These are phyloP conservation scores for Spinacia oleracea DNA, from an alignment of 179 eudicot species.

Conservation along the genomic window DNA sequence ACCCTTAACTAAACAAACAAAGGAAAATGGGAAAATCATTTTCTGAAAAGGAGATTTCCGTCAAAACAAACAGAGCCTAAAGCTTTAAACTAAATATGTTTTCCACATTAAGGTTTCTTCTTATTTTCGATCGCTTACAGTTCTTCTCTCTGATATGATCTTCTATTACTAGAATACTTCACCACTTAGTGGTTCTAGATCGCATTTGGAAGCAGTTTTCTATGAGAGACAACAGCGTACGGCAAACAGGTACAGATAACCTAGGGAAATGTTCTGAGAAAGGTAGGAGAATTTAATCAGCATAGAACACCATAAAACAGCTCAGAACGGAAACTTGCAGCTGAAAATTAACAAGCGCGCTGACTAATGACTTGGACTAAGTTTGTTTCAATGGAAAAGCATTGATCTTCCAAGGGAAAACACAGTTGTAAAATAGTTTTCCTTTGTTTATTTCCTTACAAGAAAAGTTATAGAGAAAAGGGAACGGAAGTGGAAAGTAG, in stretches of 20 bases:
- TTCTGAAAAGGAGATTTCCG: too few relatives aligned
- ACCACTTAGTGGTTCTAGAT: not conserved
- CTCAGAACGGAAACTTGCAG: not conserved
- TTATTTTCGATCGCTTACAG: not conserved
- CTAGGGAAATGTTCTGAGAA: not conserved
- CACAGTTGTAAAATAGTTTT: too few relatives aligned
- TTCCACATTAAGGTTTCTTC: not conserved
- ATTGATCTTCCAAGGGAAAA: too few relatives aligned
- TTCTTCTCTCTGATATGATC: not conserved
- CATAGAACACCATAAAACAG: not conserved
- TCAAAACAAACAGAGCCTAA: too few relatives aligned
- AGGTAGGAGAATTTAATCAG: not conserved
- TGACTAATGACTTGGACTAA: not conserved
- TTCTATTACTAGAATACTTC: not conserved
- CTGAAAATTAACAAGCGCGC: not conserved
- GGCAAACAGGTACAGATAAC: not conserved
- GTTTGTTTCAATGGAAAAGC: too few relatives aligned
- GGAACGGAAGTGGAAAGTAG: too few relatives aligned
- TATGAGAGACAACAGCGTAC: not conserved
- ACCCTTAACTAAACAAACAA: too few relatives aligned
- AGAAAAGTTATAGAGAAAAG: too few relatives aligned
- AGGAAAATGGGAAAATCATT: too few relatives aligned
- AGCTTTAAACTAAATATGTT: not conserved
- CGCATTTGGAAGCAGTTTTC: not conserved
- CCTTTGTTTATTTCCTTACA: too few relatives aligned